Base-by-base conservation (phyloP, 495 filamentous ascomycete species). In the Xylaria venustula region DNA sequence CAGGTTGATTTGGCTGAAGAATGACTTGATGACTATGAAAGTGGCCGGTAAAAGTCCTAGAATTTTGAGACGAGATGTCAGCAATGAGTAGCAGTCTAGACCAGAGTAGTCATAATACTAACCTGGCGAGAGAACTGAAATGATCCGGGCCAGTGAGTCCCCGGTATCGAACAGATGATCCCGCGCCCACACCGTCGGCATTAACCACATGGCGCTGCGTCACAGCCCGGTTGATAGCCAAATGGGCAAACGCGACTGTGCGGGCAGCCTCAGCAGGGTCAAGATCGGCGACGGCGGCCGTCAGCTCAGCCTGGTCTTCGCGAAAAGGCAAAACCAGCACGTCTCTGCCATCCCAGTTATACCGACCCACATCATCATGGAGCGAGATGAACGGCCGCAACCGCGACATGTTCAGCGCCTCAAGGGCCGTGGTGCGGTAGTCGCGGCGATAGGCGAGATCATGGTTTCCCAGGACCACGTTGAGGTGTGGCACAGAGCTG, bases 21-120 rank as follows among this genome's bases (percentile, higher is more conserved):
- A 74, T 67, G 19, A 52, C 66, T 47, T 74, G 72, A 32, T 74
- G 72, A 30, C 59, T 69, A 37, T 74, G 71, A 36, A 74, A 74
- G 32, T 74, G 72, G 7, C 72, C 72, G 3, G 71, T 72, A 28
- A 70, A 72, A 11, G 70, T 72, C 41, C 66, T 69, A 37, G 7
- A 4, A 7, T 14, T 19, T 15, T n/a, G 4, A 22, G 50, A 20
- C 1, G 11, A 1, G n/a, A 37, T n/a, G 48, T 58, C 22, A 58
- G 55, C 41, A 14, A 41, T 14, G 20, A 42, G 22, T 11, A 26
- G 34, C 7, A 41, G 22, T 19, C 15, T 58, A 20, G 11, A 20
- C 3, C 22, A 28, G 20, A 11, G 26, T 23, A 19, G 7, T 20
- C 7, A n/a, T n/a, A 34, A 15, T 50, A 58, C 55, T 50, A 49